These are phyloP conservation scores for Fusarium sp. DNA, from an alignment of 2,329 filamentous ascomycete genomes.

Conservation along the genomic window DNA sequence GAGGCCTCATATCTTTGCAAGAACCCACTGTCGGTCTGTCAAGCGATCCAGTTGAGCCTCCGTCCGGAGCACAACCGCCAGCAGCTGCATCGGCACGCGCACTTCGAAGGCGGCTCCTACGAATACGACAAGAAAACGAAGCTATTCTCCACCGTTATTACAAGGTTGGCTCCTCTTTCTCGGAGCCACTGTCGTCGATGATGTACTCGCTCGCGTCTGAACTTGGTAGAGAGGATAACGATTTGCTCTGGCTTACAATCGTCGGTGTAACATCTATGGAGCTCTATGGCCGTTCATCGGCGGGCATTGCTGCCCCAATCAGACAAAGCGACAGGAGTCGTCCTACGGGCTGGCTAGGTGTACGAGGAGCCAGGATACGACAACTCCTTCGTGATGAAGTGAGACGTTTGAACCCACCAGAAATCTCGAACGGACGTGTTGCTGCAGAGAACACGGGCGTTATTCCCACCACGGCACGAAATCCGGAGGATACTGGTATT, in stretches of 20 bases:
- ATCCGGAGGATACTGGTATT: slow-evolving; percentile 90
- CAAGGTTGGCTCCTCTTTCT: slow-evolving; percentile 84
- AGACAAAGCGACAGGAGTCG: slow-evolving; percentile 63
- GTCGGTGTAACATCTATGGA: slow-evolving; percentile 95
- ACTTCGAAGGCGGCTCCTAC: slow-evolving; percentile 75
- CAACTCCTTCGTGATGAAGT: slow-evolving; percentile 92
- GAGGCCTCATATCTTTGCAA: slow-evolving; percentile 65
- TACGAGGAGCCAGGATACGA: slow-evolving; percentile 82
- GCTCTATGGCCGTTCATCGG: slow-evolving; percentile 84
- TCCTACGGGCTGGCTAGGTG: slow-evolving; percentile 78
- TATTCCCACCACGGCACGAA: slow-evolving; percentile 86
- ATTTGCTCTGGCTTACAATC: slow-evolving; percentile 92
- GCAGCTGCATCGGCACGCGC: slow-evolving; percentile 73
- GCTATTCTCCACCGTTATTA: slow-evolving; percentile 81
- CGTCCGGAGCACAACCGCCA: slow-evolving; percentile 64
- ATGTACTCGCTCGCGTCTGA: slow-evolving; percentile 95
- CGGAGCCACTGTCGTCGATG: slow-evolving; percentile 92
- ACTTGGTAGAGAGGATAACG: slow-evolving; percentile 94
- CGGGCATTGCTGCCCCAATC: slow-evolving; percentile 72
- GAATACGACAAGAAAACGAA: slow-evolving; percentile 80
- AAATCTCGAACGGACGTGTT: slow-evolving; percentile 66
- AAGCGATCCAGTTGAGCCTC: slow-evolving; percentile 60
- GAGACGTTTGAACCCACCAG: slow-evolving; percentile 85
- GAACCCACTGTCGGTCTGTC: slow-evolving; percentile 57
- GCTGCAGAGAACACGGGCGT: slow-evolving; percentile 75